Percentiles rank a stretch among this genome's conserved stretches.
These are phyloP conservation scores for Hypoxylon sp. DNA, from an alignment of 2,329 filamentous ascomycete genomes.

Conservation along the genomic window DNA sequence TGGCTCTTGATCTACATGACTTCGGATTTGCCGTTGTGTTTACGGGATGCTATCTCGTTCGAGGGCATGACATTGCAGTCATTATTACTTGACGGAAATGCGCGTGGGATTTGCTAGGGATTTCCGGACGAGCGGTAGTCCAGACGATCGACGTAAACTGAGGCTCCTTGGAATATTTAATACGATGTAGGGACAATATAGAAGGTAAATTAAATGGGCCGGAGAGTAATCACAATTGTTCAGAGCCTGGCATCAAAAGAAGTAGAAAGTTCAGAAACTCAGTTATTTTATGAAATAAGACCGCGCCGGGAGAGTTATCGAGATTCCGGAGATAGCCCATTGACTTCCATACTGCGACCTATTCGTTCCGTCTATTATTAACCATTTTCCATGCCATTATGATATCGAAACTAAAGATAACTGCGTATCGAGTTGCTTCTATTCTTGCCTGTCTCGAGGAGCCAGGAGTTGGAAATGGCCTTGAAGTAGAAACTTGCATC, in stretches of 20 bases:
- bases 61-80: too few species aligned
- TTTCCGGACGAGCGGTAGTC: too few species aligned
- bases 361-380: background rate
- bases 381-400: background rate
- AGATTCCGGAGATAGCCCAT: too few species aligned
- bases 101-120: too few species aligned
- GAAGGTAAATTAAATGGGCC: background rate
- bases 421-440: background rate
- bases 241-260: too few species aligned
- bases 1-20: too few species aligned
- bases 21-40: too few species aligned
- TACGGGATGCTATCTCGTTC: too few species aligned
- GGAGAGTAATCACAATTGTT: too few species aligned
- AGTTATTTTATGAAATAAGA: background rate
- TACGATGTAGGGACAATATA: background rate
- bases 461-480: conserved; percentile 10
- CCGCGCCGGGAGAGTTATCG: background rate
- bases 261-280: background rate
- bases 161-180: too few species aligned
- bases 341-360: background rate
- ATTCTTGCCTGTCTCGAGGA: conserved; percentile 2
- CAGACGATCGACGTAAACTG: too few species aligned
- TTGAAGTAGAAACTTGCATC: conserved; percentile 8
- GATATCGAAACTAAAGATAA: background rate
- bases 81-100: too few species aligned